Percentiles rank a stretch among this genome's conserved stretches.
Evolutionary conservation across 345 rosid species (phyloP).

Genomic region (Hypericum perforatum): DNA sequence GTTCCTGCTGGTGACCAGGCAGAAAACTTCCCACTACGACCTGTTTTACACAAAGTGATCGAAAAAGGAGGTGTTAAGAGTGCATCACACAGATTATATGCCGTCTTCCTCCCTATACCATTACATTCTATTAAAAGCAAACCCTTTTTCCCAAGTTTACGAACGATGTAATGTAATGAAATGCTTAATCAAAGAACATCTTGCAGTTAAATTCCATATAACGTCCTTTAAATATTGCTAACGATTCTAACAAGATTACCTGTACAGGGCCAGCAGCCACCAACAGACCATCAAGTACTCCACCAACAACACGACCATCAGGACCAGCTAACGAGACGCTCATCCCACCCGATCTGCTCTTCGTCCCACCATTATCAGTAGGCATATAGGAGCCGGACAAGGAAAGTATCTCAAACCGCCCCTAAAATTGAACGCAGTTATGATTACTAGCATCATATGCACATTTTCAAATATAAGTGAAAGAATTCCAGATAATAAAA

Average conservation of each 20-base stretch:
- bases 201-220: too few relatives aligned
- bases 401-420: conserved; percentile 95
- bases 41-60: conserved; percentile 24
- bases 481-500: too few relatives aligned
- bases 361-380: conserved; percentile 55
- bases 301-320: conserved; percentile 90
- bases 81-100: too few relatives aligned
- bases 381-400: conserved; percentile 78
- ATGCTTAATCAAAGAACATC: too few relatives aligned
- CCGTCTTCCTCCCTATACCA: too few relatives aligned
- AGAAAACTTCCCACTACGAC: conserved; percentile 71
- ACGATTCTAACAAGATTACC: conserved; percentile 25
- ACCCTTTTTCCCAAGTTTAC: too few relatives aligned
- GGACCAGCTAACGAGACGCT: conserved; percentile 87
- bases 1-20: conserved; percentile 64
- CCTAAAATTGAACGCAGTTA: conserved; percentile 26
- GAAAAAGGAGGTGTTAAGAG: conserved; percentile 1
- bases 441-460: too few relatives aligned
- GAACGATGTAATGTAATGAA: too few relatives aligned
- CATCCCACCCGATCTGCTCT: conserved; percentile 95
- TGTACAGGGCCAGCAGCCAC: conserved; percentile 92
- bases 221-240: too few relatives aligned
- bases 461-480: too few relatives aligned
- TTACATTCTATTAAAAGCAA: too few relatives aligned
- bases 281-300: conserved; percentile 82